Evolutionary conservation across 345 rosid species (phyloP), one percentile per base, ranked within the genome.

Genomic region (Murraya koenigii): DNA sequence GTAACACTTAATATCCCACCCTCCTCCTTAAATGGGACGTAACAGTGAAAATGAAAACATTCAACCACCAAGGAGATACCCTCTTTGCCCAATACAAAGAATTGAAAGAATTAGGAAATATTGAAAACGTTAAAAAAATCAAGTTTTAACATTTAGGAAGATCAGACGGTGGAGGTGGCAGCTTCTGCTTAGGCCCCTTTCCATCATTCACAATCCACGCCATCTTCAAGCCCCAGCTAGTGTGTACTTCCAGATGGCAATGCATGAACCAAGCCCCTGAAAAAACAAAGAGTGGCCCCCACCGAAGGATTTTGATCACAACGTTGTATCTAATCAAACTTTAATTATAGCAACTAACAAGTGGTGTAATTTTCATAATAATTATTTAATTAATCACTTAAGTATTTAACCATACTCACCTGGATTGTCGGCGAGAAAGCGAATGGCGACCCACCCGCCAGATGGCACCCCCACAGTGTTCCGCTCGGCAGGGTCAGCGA

Each of bases 151-250:
- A 88, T 80, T 80, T 74, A 0, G 90, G 91, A 58, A 89, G 89
- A 88, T 89, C 89, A 2, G 88, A 78, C 35, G 93, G 87, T 6
- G 88, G 88, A 4, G 85, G 87, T 23, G 79, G 91, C 49, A 89
- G 83, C 67, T 82, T 88, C 70, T 89, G 89, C 38, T 81, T 70
- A 25, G 66, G 77, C 7, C 80, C 70, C 47, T 83, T 82, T 6
- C 93, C 90, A 62, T 85, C 88, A n/a, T 9, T 75, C 33, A 88
- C 90, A 54, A 88, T 32, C 91, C 90, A 89, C 8, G 85, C 89
- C 91, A 89, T 88, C 78, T 88, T 88, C 81, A 89, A 76, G 2
- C 91, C 93, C 91, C 91, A 88, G 78, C 89, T 86, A 3, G 89
- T 86, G 78, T 86, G 90, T 22, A 89, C 88, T 70, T 87, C 88